Percentiles rank a stretch among this genome's conserved stretches.
phyloP scores from a whole-genome alignment of 2,329 filamentous ascomycete genomes.

The Tolypocladium sp. region DNA sequence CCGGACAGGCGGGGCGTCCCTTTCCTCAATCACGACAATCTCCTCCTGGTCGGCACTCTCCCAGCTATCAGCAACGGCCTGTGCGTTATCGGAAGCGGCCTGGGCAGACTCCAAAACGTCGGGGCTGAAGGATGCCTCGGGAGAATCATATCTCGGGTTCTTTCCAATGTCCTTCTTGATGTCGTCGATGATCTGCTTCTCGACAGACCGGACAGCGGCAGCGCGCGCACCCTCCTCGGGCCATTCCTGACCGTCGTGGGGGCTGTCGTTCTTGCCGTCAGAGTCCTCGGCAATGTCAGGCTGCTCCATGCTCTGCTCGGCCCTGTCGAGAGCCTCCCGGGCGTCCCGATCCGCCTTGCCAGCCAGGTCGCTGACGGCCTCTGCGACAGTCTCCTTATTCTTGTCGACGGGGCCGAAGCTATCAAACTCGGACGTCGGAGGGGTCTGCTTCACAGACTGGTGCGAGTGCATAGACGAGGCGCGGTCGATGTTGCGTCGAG shows the following conservation, averaged over 20 bases:
- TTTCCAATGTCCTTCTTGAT: conserved; percentile 47
- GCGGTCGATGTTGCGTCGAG: conserved; percentile 26
- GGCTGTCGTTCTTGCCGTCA: not conserved
- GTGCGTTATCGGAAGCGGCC: conserved; percentile 46
- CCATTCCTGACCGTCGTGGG: not conserved
- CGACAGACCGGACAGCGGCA: conserved; percentile 5
- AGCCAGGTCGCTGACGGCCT: conserved; percentile 60
- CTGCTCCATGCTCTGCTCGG: conserved; percentile 39
- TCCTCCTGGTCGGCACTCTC: conserved; percentile 75
- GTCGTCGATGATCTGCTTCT: conserved; percentile 8
- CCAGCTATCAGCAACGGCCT: conserved; percentile 75
- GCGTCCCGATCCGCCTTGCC: conserved; percentile 42
- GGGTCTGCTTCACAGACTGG: conserved; percentile 16
- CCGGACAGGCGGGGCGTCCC: conserved; percentile 55
- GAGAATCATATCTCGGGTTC: conserved; percentile 28
- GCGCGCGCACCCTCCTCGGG: not conserved
- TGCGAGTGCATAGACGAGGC: conserved; percentile 20
- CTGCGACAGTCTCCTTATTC: conserved; percentile 62
- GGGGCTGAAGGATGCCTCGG: conserved; percentile 33
- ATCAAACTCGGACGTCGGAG: conserved; percentile 20
- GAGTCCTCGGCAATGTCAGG: conserved; percentile 25
- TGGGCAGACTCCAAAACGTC: conserved; percentile 40
- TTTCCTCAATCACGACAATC: conserved; percentile 56
- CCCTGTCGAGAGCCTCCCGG: conserved; percentile 54
- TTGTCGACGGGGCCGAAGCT: conserved; percentile 33